Conservation (phyloP, 2,329 filamentous ascomycete species). For the Mollisia scopiformis region DNA sequence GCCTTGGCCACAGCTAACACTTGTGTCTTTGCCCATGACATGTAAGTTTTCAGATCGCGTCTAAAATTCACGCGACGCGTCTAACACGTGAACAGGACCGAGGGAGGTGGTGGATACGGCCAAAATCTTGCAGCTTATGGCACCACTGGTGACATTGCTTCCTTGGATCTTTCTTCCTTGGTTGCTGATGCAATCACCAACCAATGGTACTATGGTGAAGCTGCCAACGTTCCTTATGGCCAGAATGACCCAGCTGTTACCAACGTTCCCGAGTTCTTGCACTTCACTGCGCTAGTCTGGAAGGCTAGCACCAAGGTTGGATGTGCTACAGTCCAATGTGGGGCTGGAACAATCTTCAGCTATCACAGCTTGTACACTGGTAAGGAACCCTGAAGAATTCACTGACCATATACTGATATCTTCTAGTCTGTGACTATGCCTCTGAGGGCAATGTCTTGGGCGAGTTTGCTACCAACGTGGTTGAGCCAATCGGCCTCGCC, state of each 20-base stretch:
- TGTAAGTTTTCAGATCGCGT: constrained; percentile 56
- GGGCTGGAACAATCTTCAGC: constrained; percentile 55
- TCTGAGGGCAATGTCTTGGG: constrained; percentile 53
- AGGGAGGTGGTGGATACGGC: constrained; percentile 71
- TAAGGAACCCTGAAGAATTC: constrained; percentile 44
- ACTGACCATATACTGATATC: constrained; percentile 28
- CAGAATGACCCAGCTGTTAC: constrained; percentile 58
- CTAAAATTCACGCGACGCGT: neutral
- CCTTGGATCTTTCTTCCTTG: constrained; percentile 55
- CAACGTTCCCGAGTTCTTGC: constrained; percentile 44
- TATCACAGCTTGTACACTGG: constrained; percentile 84
- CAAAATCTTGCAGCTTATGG: constrained; percentile 85
- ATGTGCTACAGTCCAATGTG: constrained; percentile 62
- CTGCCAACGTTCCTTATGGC: constrained; percentile 58
- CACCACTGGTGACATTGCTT: constrained; percentile 41
- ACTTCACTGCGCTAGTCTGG: constrained; percentile 80
- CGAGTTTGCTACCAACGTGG: constrained; percentile 57
- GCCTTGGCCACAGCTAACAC: constrained; percentile 65
- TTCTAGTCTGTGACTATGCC: constrained; percentile 30
- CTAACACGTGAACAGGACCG: constrained; percentile 48
- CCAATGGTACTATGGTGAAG: constrained; percentile 88
- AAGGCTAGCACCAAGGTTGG: constrained; percentile 62
- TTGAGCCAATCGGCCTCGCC: constrained; percentile 41
- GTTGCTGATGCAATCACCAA: constrained; percentile 73
- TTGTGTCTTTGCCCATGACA: constrained; percentile 77